A percentile compares a stretch with the other conserved stretches of the same genome.
phyloP scores from a whole-genome alignment of 768 basidiomycete genomes.

The Naganishia friedmannii region DNA sequence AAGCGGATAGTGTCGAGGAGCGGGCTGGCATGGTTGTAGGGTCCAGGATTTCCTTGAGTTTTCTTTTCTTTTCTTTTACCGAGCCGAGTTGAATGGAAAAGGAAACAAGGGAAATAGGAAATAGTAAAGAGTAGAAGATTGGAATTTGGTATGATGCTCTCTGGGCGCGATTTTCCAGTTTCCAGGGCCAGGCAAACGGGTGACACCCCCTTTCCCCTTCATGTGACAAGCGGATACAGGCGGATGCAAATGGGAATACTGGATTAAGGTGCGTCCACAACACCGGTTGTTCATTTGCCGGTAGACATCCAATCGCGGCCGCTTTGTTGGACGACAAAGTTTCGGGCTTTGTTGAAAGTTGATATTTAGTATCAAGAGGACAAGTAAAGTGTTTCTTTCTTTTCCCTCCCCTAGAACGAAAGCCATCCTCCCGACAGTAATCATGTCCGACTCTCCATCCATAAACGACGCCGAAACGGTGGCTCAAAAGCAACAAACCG shows the following conservation, averaged over 20 bases:
- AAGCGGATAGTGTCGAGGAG: too few relatives aligned
- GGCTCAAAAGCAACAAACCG: slow-evolving; percentile 38
- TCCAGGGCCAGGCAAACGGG: not conserved
- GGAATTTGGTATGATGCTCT: not conserved
- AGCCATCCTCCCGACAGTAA: not conserved
- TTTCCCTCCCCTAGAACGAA: too few relatives aligned
- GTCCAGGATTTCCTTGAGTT: too few relatives aligned
- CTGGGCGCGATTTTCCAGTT: not conserved
- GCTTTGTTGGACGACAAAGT: not conserved
- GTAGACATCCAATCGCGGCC: not conserved
- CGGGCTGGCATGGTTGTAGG: too few relatives aligned
- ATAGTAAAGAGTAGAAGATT: too few relatives aligned
- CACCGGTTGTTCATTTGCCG: not conserved
- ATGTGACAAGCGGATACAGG: not conserved
- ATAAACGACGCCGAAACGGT: slow-evolving; percentile 7
- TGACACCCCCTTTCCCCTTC: slow-evolving; percentile 4
- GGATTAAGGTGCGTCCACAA: not conserved
- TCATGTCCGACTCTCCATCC: slow-evolving; percentile 30
- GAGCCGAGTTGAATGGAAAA: too few relatives aligned
- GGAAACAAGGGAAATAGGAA: too few relatives aligned
- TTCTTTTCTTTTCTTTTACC: too few relatives aligned
- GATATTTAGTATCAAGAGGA: too few relatives aligned
- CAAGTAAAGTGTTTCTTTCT: too few relatives aligned
- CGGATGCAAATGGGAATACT: too few relatives aligned
- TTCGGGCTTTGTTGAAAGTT: not conserved